Evolutionary conservation across 2,329 filamentous ascomycete species (phyloP), one percentile per base, ranked within the genome.

Genomic region (Emericellopsis atlantica): DNA sequence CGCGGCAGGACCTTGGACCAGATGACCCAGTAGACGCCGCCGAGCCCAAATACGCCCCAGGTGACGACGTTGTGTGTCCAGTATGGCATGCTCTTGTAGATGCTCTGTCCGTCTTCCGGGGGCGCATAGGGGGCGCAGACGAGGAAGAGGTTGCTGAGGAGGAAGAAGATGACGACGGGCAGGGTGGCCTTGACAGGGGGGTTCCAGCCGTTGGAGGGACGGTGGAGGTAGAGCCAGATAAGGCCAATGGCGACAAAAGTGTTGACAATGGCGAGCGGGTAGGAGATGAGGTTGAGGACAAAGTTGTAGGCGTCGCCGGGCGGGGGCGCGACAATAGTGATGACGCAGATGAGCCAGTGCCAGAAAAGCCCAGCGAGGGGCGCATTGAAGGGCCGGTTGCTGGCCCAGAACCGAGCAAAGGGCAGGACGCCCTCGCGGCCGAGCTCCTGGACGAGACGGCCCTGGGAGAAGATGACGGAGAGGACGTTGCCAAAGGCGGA

Each of bases 401-500:
- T 76, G 11, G 77, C 76, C 66, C 74, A 81, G 48, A 82, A 62
- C 1, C 64, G 60, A 0, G 76, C 77, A 43, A 74, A 78, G 0
- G 79, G 79, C 3, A 83, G 64, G n/a, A 82, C 67, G 23, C 77
- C 78, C 56, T 82, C 78, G 10, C 76, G 72, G 4, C 75, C 78
- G 14, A 81, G 69, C 54, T 81, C 77, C 55, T 80, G 79, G 0
- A 79, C 77, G 5, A 82, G 61, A 40, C 79, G 70, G 6, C 77
- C 76, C 55, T 82, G 77, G 0, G 78, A 78, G 58, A 83, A 83
- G 46, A 81, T 81, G 45, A 82, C 76, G 43, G 68, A 73, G 37
- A 83, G 64, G 12, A 83, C 74, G 48, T 82, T 83, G 23, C 78
- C 79, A 47, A 81, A 77, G 4, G 78, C 78, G 0, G 78, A 82